Evolutionary conservation across 2,329 filamentous ascomycete genomes (phyloP).

Genomic region (Sporothrix humicola): DNA sequence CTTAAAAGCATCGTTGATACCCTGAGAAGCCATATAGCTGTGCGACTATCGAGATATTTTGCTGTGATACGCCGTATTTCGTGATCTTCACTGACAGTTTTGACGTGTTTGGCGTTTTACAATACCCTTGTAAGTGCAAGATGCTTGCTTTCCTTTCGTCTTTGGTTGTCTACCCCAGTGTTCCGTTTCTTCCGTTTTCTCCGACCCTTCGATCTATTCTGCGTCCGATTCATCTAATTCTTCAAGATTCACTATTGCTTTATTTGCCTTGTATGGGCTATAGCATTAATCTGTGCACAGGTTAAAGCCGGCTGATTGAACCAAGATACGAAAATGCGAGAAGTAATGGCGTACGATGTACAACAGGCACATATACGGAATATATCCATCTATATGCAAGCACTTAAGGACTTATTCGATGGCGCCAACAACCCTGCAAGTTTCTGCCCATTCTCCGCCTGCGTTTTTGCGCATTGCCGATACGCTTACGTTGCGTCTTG

Average conservation of each 20-base stretch:
- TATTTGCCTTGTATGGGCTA: neutral
- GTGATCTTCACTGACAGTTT: too few relatives aligned
- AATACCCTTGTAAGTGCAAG: too few relatives aligned
- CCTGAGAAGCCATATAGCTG: too few relatives aligned
- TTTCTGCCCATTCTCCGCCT: neutral
- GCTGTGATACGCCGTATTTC: too few relatives aligned
- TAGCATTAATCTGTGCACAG: constrained; percentile 4
- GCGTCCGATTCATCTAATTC: neutral
- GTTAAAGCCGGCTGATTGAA: constrained; percentile 21
- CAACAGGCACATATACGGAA: neutral
- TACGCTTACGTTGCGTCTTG: neutral
- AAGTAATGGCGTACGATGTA: neutral
- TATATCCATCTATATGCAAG: neutral
- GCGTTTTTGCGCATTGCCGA: neutral
- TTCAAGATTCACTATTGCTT: neutral
- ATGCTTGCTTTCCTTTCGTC: too few relatives aligned
- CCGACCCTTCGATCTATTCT: neutral
- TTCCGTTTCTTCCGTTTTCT: constrained; percentile 6
- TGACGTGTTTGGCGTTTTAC: too few relatives aligned
- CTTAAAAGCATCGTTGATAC: too few relatives aligned
- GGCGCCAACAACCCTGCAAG: neutral
- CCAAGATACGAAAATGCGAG: neutral
- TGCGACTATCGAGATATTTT: too few relatives aligned
- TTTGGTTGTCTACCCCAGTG: neutral
- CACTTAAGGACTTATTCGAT: neutral